Base-by-base conservation (phyloP, 768 basidiomycete species). In the Termitomyces sp. region DNA sequence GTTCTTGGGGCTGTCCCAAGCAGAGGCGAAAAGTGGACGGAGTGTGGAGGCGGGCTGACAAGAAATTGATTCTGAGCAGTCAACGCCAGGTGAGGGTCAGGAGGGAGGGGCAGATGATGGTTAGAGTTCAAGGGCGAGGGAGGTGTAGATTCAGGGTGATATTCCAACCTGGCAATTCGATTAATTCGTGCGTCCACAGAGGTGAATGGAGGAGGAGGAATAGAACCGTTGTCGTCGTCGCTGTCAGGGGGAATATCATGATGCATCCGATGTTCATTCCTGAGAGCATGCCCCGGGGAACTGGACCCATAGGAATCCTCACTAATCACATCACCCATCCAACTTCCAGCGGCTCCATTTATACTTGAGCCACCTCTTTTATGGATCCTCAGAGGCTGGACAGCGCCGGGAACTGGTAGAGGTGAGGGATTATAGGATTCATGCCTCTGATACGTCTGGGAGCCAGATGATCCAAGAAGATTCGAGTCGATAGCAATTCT, bases 151-250 rank as follows among this genome's bases (percentile, higher is more conserved):
- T 60, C 68, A 38, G 66, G 64, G 35, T 66, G 63, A 50, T 71
- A 73, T 55, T 63, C 57, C 62, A 58, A 56, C 13, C 62, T 68
- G 58, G 73, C 65, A 33, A 69, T 53, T 32, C 79, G 81, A 61
- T 80, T 76, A 0, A 74, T 65, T 28, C 72, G 72, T 6, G 77
- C 73, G 1, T 72, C 78, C 12, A 72, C 67, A 0, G 73, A 58
- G 15, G 72, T 67, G 65, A 79, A 81, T 8, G 77, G 75, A 0
- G 81, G 81, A 1, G 80, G 80, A 38, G 71, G 74, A 51, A 57
- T 63, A 24, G 60, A 69, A 44, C n/a, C 42, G 38, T 38, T 68
- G 66, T 72, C 70, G 22, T 69, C 68, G 33, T 69, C 64, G 24
- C 63, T 60, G 9, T 64, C 68, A 5, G 46, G 50, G 4, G 63